These are phyloP conservation scores for Dillenia suffruticosa DNA, from an alignment of 164 flowering plant genomes.

Conservation along the genomic window DNA sequence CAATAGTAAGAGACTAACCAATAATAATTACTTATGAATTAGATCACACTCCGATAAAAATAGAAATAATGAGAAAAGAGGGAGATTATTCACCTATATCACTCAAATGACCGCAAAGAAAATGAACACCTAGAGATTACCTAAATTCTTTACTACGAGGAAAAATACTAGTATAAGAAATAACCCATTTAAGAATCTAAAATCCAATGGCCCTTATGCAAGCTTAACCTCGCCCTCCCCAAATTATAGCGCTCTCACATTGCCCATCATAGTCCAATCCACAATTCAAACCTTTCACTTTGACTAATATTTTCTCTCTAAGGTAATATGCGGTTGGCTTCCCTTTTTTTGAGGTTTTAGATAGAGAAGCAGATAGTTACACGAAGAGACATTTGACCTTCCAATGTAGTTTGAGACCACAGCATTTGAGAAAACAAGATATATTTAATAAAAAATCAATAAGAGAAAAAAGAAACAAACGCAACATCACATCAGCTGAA, in stretches of 20 bases:
- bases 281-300: too few relatives aligned
- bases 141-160: too few relatives aligned
- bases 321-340: neutral
- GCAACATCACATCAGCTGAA: conserved; percentile 19
- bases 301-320: too few relatives aligned
- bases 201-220: too few relatives aligned
- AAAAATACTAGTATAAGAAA: too few relatives aligned
- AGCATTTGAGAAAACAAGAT: conserved; percentile 1
- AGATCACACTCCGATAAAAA: neutral
- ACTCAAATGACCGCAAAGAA: neutral
- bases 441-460: conserved; percentile 9
- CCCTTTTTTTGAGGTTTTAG: neutral
- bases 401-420: neutral
- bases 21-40: too few relatives aligned
- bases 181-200: too few relatives aligned
- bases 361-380: neutral
- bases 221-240: too few relatives aligned
- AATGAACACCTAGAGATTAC: too few relatives aligned
- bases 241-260: too few relatives aligned
- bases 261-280: too few relatives aligned
- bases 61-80: neutral
- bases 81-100: neutral
- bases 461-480: conserved; percentile 10
- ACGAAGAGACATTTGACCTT: conserved; percentile 8
- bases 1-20: too few relatives aligned